A percentile compares a stretch with the other conserved stretches of the same genome.
These are phyloP conservation scores for Trichoderma gamsii DNA, from an alignment of 495 filamentous ascomycete genomes.

Conservation along the genomic window DNA sequence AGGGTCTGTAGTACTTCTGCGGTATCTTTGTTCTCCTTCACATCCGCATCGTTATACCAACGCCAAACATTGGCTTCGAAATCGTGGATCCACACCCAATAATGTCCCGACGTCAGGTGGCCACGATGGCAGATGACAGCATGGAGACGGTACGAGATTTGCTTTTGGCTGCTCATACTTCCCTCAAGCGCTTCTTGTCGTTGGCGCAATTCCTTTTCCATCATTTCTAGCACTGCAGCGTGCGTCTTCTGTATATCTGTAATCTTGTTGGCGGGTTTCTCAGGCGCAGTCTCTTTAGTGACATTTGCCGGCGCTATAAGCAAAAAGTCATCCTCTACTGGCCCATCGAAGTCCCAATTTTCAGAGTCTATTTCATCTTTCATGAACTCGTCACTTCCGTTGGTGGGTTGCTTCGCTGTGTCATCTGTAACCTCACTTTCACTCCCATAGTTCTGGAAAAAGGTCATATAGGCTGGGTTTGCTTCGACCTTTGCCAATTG, in stretches of 20 bases:
- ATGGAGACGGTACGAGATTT: slow-evolving; percentile 74
- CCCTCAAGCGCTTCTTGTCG: neutral
- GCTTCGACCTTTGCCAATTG: neutral
- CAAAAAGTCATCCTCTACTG: slow-evolving; percentile 15
- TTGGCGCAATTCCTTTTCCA: slow-evolving; percentile 8
- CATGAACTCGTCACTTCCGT: slow-evolving; percentile 4
- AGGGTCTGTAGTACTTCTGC: slow-evolving; percentile 59
- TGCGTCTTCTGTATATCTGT: slow-evolving; percentile 2
- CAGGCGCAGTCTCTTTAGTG: neutral
- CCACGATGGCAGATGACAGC: slow-evolving; percentile 89
- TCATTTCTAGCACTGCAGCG: slow-evolving; percentile 7
- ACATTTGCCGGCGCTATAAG: neutral
- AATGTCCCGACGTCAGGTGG: slow-evolving; percentile 65
- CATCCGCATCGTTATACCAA: slow-evolving; percentile 85
- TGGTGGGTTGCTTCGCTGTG: neutral
- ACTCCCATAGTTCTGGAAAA: slow-evolving; percentile 6
- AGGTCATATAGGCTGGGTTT: slow-evolving; percentile 7
- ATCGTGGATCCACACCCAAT: slow-evolving; percentile 95
- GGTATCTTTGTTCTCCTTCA: slow-evolving; percentile 54
- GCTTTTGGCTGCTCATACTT: slow-evolving; percentile 21
- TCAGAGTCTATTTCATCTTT: slow-evolving; percentile 24
- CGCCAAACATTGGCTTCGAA: slow-evolving; percentile 77
- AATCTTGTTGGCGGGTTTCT: neutral
- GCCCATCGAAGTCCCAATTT: slow-evolving; percentile 31
- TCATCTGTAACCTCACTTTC: neutral